Percentiles rank a stretch among this genome's conserved stretches.
Conservation (phyloP, 2,329 filamentous ascomycete species). For the Metarhizium brunneum region DNA sequence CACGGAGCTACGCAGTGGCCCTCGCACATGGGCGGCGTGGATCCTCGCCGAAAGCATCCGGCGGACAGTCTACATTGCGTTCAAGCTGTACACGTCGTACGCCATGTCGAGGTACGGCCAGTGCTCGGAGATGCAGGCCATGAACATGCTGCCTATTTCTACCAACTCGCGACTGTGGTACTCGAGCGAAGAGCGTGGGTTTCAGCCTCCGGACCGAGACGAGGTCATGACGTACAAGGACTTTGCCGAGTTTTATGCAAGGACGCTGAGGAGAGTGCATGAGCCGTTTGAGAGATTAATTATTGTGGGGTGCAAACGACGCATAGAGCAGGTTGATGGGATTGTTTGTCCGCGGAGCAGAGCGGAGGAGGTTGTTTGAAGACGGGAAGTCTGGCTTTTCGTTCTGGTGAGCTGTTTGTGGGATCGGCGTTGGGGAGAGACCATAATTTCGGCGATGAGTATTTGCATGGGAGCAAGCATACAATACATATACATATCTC, state of each 20-base stretch:
- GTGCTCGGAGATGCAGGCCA: neutral
- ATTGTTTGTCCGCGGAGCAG: neutral
- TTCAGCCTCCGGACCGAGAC: neutral
- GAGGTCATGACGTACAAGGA: neutral
- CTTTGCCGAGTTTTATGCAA: neutral
- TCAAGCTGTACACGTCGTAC: slow-evolving; percentile 4
- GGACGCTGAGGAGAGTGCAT: neutral
- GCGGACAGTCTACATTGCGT: slow-evolving; percentile 7
- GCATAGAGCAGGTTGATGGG: neutral
- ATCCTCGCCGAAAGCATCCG: slow-evolving; percentile 8
- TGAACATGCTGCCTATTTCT: neutral
- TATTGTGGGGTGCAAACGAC: neutral
- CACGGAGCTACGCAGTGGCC: neutral
- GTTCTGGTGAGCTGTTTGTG: no score
- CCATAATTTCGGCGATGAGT: no score
- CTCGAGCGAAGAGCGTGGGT: neutral
- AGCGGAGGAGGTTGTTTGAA: neutral
- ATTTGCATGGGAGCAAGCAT: no score
- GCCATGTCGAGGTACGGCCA: neutral
- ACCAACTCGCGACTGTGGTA: neutral
- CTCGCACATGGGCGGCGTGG: slow-evolving; percentile 6
- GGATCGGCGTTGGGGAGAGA: no score
- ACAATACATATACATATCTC: no score
- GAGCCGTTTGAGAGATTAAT: neutral
- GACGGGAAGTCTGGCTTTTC: no score